Evolutionary conservation across 2,329 filamentous ascomycete species (phyloP).

Genomic region (Trichophyton rubrum): DNA sequence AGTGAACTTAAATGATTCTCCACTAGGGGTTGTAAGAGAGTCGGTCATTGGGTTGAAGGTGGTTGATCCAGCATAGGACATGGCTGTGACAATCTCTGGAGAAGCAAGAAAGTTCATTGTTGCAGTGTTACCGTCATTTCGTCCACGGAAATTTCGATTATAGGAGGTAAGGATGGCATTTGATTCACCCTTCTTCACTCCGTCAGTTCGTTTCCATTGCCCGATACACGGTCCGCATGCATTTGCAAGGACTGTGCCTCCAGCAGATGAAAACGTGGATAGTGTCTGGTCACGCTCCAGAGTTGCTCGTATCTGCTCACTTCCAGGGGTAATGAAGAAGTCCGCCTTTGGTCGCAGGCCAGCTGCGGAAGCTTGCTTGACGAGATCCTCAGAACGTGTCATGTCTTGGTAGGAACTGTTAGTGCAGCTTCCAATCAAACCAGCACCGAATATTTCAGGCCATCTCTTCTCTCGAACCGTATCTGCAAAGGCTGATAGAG

Average conservation of each 20-base stretch:
- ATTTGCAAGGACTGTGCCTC: slow-evolving; percentile 82
- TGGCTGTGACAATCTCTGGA: slow-evolving; percentile 90
- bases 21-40: slow-evolving; percentile 63
- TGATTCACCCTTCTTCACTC: slow-evolving; percentile 65
- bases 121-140: slow-evolving; percentile 89
- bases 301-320: slow-evolving; percentile 91
- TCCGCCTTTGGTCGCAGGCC: slow-evolving; percentile 78
- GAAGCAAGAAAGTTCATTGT: slow-evolving; percentile 99
- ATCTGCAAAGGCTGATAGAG: slow-evolving; percentile 77
- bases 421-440: slow-evolving; percentile 93
- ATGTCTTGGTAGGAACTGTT: slow-evolving; percentile 99
- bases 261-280: slow-evolving; percentile 70
- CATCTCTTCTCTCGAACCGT: slow-evolving; percentile 73
- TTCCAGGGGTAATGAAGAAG: slow-evolving; percentile 94
- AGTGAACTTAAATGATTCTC: slow-evolving; percentile 71
- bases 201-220: slow-evolving; percentile 88
- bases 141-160: slow-evolving; percentile 95
- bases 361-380: slow-evolving; percentile 81
- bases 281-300: slow-evolving; percentile 81
- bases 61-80: slow-evolving; percentile 82
- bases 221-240: slow-evolving; percentile 91
- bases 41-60: slow-evolving; percentile 96
- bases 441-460: slow-evolving; percentile 83
- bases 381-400: slow-evolving; percentile 84
- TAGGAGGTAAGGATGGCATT: slow-evolving; percentile 97